phyloP scores from a whole-genome alignment of 163 green algal species.

The Volvox carteri region DNA sequence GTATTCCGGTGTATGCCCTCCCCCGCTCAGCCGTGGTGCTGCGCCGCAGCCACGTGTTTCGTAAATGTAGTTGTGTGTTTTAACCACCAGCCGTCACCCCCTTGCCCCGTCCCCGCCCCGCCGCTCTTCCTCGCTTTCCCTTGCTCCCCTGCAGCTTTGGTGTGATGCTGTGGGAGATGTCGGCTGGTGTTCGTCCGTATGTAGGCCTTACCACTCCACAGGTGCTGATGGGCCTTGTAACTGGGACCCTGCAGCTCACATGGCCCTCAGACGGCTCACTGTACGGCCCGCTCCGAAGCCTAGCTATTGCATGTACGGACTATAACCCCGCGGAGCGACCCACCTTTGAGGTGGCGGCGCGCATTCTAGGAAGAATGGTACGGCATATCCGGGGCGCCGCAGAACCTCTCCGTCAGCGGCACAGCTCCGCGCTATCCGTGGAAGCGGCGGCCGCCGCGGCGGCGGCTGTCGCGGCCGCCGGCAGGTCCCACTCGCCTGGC shows the following conservation, averaged over 20 bases:
- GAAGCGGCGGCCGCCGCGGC: neutral
- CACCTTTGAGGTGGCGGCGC: constrained; percentile 39
- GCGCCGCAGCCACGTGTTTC: too few relatives aligned
- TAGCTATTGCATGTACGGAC: constrained; percentile 45
- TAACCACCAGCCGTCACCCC: too few relatives aligned
- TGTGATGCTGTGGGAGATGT: constrained; percentile 59
- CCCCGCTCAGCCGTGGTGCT: too few relatives aligned
- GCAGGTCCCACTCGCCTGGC: neutral
- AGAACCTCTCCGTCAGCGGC: constrained; percentile 39
- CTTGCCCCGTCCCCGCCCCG: neutral
- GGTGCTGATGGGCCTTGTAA: constrained; percentile 54
- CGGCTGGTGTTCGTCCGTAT: constrained; percentile 44
- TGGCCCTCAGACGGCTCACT: constrained; percentile 51
- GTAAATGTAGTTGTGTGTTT: too few relatives aligned
- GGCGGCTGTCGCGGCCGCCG: neutral
- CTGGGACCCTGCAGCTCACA: constrained; percentile 44
- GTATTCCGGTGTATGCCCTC: too few relatives aligned
- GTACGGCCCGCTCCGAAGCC: constrained; percentile 39
- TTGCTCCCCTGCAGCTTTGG: constrained; percentile 20
- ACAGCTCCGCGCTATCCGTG: constrained; percentile 30
- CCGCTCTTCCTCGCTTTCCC: neutral
- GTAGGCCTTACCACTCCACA: constrained; percentile 54
- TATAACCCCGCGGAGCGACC: constrained; percentile 31
- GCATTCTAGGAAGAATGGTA: constrained; percentile 47
- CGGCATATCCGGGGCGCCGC: constrained; percentile 26